Percentiles rank a stretch among this genome's conserved stretches.
phyloP scores from a whole-genome alignment of 2,329 filamentous ascomycete species.

The Calonectria leucothoes region DNA sequence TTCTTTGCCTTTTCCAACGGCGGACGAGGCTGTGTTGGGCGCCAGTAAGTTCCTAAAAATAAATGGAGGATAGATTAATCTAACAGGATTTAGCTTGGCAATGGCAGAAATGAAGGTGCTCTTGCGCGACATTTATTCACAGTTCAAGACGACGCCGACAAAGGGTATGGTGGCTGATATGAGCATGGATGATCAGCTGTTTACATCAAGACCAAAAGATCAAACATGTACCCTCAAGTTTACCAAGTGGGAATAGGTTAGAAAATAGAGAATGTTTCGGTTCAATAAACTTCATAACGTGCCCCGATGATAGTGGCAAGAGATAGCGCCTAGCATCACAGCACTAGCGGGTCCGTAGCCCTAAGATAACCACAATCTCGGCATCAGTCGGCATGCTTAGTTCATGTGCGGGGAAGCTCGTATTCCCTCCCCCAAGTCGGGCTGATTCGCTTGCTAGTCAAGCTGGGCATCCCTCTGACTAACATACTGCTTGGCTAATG shows the following conservation, averaged over 20 bases:
- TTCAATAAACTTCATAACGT: not conserved
- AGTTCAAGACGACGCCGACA: conserved; percentile 9
- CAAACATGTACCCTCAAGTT: conserved; percentile 29
- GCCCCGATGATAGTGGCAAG: not conserved
- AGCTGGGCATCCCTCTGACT: not conserved
- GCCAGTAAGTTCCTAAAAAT: conserved; percentile 27
- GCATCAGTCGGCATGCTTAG: not conserved
- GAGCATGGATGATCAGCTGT: conserved; percentile 33
- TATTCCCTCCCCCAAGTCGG: not conserved
- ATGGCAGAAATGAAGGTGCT: conserved; percentile 31
- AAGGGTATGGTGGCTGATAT: conserved; percentile 18
- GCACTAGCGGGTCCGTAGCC: not conserved
- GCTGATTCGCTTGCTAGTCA: not conserved
- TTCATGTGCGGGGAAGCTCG: not conserved
- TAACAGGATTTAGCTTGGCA: conserved; percentile 13
- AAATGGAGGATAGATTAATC: not conserved
- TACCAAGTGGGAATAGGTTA: conserved; percentile 12
- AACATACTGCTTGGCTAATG: not conserved
- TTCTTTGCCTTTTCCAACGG: conserved; percentile 32
- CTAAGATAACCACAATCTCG: not conserved
- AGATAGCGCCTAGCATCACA: not conserved
- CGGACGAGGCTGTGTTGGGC: conserved; percentile 28
- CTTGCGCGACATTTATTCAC: conserved; percentile 23
- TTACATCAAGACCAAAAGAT: conserved; percentile 31
- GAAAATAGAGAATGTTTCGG: not conserved